Percentiles rank a stretch among this genome's conserved stretches.
Evolutionary conservation across 2,329 filamentous ascomycete genomes (phyloP).

Genomic region (Purpureocillium takamizusanense): DNA sequence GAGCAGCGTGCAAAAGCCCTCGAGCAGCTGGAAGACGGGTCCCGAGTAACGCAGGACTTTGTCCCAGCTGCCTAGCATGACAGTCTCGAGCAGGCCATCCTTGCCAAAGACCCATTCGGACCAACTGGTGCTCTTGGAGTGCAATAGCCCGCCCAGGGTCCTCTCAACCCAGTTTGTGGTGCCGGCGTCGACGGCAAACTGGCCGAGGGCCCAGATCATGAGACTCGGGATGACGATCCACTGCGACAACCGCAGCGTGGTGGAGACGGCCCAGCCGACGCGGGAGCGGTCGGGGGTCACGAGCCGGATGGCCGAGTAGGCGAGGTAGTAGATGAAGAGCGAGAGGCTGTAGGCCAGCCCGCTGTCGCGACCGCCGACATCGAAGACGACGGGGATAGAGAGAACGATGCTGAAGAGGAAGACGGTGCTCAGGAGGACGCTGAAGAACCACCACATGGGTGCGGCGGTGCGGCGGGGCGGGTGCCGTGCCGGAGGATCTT

Average conservation of each 20-base stretch:
- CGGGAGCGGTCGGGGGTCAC: slow-evolving; percentile 71
- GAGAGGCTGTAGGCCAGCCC: slow-evolving; percentile 89
- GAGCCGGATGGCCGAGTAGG: slow-evolving; percentile 74
- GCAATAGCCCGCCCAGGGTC: slow-evolving; percentile 60
- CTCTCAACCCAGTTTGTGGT: slow-evolving; percentile 72
- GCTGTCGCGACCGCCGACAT: slow-evolving; percentile 91
- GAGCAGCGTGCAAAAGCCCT: slow-evolving; percentile 92
- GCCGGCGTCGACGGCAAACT: slow-evolving; percentile 86
- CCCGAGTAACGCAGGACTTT: slow-evolving; percentile 81
- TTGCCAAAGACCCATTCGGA: slow-evolving; percentile 84
- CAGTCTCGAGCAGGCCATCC: slow-evolving; percentile 69
- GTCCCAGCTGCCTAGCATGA: slow-evolving; percentile 82
- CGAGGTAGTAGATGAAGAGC: slow-evolving; percentile 82
- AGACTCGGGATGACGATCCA: slow-evolving; percentile 79
- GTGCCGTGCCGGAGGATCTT: slow-evolving; percentile 15
- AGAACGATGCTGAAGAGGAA: slow-evolving; percentile 91
- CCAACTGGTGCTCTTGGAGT: slow-evolving; percentile 55
- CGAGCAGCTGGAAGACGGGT: slow-evolving; percentile 85
- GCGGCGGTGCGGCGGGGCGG: slow-evolving; percentile 19
- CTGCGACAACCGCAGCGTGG: slow-evolving; percentile 66
- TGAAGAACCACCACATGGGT: slow-evolving; percentile 75
- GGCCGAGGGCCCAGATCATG: slow-evolving; percentile 90
- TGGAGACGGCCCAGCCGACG: slow-evolving; percentile 62
- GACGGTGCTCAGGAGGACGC: slow-evolving; percentile 67
- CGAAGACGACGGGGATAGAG: slow-evolving; percentile 93